These are phyloP conservation scores for Globisporangium middletonii DNA, from an alignment of 352 stramenopile genomes.

Conservation along the genomic window DNA sequence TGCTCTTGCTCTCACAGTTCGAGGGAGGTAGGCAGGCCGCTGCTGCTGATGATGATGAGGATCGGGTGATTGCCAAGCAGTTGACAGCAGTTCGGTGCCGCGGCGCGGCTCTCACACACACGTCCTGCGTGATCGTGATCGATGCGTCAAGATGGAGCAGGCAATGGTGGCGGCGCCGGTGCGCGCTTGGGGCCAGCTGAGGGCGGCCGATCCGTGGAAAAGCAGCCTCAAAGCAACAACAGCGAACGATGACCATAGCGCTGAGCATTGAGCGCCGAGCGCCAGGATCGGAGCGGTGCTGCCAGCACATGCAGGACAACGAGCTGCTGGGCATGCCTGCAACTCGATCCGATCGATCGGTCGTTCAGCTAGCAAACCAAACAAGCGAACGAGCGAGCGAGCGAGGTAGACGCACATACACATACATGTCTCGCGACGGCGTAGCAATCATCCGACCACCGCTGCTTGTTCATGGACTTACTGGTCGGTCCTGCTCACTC, in stretches of 20 bases:
- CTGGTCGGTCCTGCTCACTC: no score
- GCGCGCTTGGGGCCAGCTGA: neutral
- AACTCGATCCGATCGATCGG: no score
- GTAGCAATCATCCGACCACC: neutral
- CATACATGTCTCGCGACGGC: no score
- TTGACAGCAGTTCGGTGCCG: neutral
- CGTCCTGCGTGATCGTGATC: neutral
- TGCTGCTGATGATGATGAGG: neutral
- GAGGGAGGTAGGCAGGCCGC: no score
- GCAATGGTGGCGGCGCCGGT: neutral
- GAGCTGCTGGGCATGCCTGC: no score
- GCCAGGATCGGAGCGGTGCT: no score
- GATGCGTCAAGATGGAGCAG: slow-evolving; percentile 4
- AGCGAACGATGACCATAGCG: no score
- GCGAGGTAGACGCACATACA: no score
- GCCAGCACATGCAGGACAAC: no score
- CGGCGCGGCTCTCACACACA: neutral
- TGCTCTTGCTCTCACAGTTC: no score
- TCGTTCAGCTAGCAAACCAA: neutral
- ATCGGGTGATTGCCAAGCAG: neutral
- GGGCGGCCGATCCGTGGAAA: neutral
- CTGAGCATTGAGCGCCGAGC: no score
- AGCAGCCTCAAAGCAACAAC: neutral
- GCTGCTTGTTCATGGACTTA: neutral
- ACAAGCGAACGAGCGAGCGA: neutral